Conservation (phyloP, 495 filamentous ascomycete genomes). For the Talaromyces proteolyticus region DNA sequence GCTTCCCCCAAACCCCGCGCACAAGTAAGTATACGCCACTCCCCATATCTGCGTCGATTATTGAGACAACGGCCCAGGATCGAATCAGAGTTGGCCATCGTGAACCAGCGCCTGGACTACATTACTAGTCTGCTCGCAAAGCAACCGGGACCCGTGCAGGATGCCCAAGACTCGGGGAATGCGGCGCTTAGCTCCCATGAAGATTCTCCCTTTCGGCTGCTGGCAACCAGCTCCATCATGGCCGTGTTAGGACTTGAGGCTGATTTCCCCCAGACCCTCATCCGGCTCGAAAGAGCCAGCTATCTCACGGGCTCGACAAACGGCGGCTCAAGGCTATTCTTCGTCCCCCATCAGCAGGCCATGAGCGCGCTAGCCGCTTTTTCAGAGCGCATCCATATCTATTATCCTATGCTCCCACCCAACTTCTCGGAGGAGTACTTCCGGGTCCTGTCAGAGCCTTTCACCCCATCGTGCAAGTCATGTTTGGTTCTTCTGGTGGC, state of each 20-base stretch:
- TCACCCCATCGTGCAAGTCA: not conserved
- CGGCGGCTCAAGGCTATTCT: not conserved
- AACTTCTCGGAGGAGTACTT: slow-evolving; percentile 2
- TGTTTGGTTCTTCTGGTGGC: slow-evolving; percentile 4
- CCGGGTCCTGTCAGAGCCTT: slow-evolving; percentile 1
- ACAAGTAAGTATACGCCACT: not conserved
- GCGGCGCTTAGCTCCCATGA: slow-evolving; percentile 1
- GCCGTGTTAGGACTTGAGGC: not conserved
- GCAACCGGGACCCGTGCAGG: not conserved
- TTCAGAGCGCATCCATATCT: slow-evolving; percentile 1
- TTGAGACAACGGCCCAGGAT: not conserved
- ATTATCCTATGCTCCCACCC: not conserved
- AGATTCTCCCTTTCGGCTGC: slow-evolving; percentile 3
- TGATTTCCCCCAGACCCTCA: slow-evolving; percentile 1
- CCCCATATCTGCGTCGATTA: not conserved
- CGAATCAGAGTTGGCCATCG: not conserved
- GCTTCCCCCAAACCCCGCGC: not conserved
- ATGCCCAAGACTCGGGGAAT: not conserved
- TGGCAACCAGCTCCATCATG: slow-evolving; percentile 4
- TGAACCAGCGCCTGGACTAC: slow-evolving; percentile 3
- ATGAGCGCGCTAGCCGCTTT: not conserved
- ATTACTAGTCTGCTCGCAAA: slow-evolving; percentile 3
- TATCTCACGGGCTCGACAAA: not conserved
- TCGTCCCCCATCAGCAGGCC: slow-evolving; percentile 2
- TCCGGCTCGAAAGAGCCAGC: not conserved